phyloP scores from a whole-genome alignment of 2,329 filamentous ascomycete species.

The Raffaelea albimanens region DNA sequence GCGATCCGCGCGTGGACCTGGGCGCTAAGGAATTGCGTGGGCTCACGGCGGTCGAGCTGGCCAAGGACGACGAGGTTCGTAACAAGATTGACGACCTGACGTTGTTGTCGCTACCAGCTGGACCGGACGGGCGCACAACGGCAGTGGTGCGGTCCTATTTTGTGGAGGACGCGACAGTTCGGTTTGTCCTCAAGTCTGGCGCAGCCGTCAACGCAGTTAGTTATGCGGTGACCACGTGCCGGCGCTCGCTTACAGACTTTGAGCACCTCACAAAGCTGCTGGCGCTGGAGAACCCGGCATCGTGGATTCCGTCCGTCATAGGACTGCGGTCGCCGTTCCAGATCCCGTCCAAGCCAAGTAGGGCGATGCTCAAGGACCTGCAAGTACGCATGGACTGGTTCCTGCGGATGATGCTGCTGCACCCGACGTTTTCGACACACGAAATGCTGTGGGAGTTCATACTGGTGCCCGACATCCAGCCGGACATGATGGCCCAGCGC shows the following conservation, averaged over 20 bases:
- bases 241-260: slow-evolving; percentile 80
- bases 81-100: slow-evolving; percentile 94
- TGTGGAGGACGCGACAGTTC: slow-evolving; percentile 89
- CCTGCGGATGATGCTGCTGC: slow-evolving; percentile 72
- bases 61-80: slow-evolving; percentile 94
- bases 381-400: slow-evolving; percentile 83
- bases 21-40: slow-evolving; percentile 77
- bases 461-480: slow-evolving; percentile 85
- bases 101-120: slow-evolving; percentile 64
- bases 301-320: slow-evolving; percentile 77
- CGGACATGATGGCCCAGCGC: slow-evolving; percentile 80
- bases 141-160: slow-evolving; percentile 94
- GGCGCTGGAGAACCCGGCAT: slow-evolving; percentile 82
- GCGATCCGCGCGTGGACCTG: slow-evolving; percentile 78
- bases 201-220: slow-evolving; percentile 72
- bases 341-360: slow-evolving; percentile 82
- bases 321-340: slow-evolving; percentile 82
- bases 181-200: slow-evolving; percentile 88
- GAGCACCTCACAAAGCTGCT: slow-evolving; percentile 81
- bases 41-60: slow-evolving; percentile 87
- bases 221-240: slow-evolving; percentile 90
- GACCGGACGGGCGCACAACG: slow-evolving; percentile 72
- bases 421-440: slow-evolving; percentile 89
- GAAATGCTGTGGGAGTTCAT: slow-evolving; percentile 99
- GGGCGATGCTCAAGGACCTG: slow-evolving; percentile 76